A percentile compares a stretch with the other conserved stretches of the same genome.
Conservation (phyloP, 306 rosid genomes). For the Hippophae gyantsensis region DNA sequence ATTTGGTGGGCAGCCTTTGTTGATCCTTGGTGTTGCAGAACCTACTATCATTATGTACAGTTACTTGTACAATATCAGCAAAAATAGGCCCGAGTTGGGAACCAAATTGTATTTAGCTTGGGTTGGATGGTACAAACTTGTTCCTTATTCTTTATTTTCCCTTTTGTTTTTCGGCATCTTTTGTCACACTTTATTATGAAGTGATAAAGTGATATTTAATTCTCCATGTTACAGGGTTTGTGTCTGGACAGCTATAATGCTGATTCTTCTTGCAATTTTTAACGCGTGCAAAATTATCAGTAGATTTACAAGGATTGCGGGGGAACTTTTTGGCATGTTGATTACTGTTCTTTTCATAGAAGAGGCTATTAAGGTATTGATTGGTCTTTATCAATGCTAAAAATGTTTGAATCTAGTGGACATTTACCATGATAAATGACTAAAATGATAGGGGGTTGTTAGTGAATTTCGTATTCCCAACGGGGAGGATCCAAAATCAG, state of each 20-base stretch:
- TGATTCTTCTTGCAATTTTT: slow-evolving; percentile 67
- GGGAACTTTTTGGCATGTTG: slow-evolving; percentile 85
- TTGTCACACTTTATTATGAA: neutral
- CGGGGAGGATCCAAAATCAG: slow-evolving; percentile 31
- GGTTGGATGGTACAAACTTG: slow-evolving; percentile 62
- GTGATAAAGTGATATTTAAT: neutral
- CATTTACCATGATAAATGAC: neutral
- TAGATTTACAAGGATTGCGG: slow-evolving; percentile 81
- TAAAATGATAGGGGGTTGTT: slow-evolving; percentile 48
- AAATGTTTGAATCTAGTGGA: neutral
- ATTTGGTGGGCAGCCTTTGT: slow-evolving; percentile 80
- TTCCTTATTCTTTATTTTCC: neutral
- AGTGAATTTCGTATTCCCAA: slow-evolving; percentile 61
- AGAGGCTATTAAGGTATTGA: slow-evolving; percentile 71
- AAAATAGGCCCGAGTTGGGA: slow-evolving; percentile 51
- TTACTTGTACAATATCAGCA: slow-evolving; percentile 63
- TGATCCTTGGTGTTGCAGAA: slow-evolving; percentile 86
- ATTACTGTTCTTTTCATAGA: slow-evolving; percentile 75
- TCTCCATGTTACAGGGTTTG: slow-evolving; percentile 51
- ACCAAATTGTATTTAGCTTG: slow-evolving; percentile 58
- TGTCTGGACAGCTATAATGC: slow-evolving; percentile 64
- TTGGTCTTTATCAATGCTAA: neutral
- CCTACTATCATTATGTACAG: slow-evolving; percentile 90
- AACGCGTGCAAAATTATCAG: slow-evolving; percentile 58
- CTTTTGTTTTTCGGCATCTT: neutral